Percentiles rank a stretch among this genome's conserved stretches.
Evolutionary conservation across 1,284 basidiomycete genomes (phyloP).

Genomic region (Sanghuangporus baumii): DNA sequence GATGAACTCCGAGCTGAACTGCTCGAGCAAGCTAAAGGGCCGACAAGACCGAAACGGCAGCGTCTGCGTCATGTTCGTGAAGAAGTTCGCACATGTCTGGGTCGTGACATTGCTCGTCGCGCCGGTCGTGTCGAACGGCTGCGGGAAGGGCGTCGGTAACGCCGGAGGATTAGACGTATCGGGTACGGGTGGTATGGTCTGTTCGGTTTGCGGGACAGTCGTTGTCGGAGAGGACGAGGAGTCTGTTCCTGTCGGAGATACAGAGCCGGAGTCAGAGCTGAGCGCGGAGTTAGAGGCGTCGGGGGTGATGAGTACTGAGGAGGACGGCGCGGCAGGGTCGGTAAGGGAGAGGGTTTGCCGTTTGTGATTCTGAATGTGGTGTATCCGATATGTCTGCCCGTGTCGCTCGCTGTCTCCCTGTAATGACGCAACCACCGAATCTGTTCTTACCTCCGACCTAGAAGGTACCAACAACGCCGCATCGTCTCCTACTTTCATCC

Average conservation of each 20-base stretch:
- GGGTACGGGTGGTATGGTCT: conserved; percentile 35
- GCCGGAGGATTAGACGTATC: conserved; percentile 29
- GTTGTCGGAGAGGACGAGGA: conserved; percentile 17
- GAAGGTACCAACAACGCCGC: conserved; percentile 10
- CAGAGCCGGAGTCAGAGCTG: neutral
- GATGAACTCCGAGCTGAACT: conserved; percentile 53
- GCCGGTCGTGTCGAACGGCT: conserved; percentile 63
- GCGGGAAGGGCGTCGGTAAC: conserved; percentile 70
- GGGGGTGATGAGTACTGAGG: conserved; percentile 6
- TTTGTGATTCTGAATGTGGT: neutral
- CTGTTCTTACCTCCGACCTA: neutral
- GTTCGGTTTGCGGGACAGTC: conserved; percentile 20
- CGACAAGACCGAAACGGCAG: conserved; percentile 62
- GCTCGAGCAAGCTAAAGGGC: conserved; percentile 66
- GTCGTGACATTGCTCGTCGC: conserved; percentile 56
- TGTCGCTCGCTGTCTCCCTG: neutral
- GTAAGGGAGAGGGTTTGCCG: conserved; percentile 10
- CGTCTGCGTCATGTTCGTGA: conserved; percentile 64
- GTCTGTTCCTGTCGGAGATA: neutral
- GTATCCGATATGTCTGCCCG: neutral
- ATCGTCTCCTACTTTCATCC: neutral
- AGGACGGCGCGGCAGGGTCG: conserved; percentile 18
- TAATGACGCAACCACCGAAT: neutral
- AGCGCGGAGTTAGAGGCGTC: neutral
- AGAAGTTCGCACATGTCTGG: conserved; percentile 57